Percentiles rank a stretch among this genome's conserved stretches.
Evolutionary conservation across 1,284 basidiomycete genomes (phyloP).

Genomic region (Pseudozyma hubeiensis): DNA sequence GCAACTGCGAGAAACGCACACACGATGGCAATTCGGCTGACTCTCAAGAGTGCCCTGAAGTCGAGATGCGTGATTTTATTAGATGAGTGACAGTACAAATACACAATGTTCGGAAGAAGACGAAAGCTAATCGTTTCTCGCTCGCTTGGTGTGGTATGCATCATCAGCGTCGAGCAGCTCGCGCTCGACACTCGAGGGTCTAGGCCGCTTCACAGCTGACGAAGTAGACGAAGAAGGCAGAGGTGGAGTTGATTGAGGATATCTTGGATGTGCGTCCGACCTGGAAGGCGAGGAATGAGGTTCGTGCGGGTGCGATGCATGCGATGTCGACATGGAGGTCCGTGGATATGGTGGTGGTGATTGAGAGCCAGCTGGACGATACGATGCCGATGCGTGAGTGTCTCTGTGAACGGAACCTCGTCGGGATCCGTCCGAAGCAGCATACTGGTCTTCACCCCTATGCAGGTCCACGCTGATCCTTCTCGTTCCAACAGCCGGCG

Average conservation of each 20-base stretch:
- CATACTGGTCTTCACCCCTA: slow-evolving; percentile 23
- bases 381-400: slow-evolving; percentile 4
- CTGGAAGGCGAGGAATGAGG: slow-evolving; percentile 15
- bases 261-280: slow-evolving; percentile 15
- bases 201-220: slow-evolving; percentile 27
- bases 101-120: slow-evolving; percentile 1
- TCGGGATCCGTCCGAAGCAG: slow-evolving; percentile 17
- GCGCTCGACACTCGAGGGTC: slow-evolving; percentile 24
- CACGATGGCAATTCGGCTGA: no score
- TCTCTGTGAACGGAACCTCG: slow-evolving; percentile 8
- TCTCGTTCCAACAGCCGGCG: slow-evolving; percentile 1
- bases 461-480: slow-evolving; percentile 1
- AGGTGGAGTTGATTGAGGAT: slow-evolving; percentile 27
- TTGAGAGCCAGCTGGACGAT: slow-evolving; percentile 12
- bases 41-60: no score
- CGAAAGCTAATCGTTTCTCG: slow-evolving; percentile 33
- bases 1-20: no score
- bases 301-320: slow-evolving; percentile 13
- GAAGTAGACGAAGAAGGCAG: slow-evolving; percentile 5
- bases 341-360: slow-evolving; percentile 16
- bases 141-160: slow-evolving; percentile 25
- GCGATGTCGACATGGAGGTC: slow-evolving; percentile 2
- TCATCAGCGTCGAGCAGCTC: slow-evolving; percentile 30
- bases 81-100: slow-evolving; percentile 11
- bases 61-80: no score